Percentiles rank a stretch among this genome's conserved stretches.
Evolutionary conservation across 2,329 filamentous ascomycete species (phyloP).

Genomic region (Arthrobotrys sinensis): DNA sequence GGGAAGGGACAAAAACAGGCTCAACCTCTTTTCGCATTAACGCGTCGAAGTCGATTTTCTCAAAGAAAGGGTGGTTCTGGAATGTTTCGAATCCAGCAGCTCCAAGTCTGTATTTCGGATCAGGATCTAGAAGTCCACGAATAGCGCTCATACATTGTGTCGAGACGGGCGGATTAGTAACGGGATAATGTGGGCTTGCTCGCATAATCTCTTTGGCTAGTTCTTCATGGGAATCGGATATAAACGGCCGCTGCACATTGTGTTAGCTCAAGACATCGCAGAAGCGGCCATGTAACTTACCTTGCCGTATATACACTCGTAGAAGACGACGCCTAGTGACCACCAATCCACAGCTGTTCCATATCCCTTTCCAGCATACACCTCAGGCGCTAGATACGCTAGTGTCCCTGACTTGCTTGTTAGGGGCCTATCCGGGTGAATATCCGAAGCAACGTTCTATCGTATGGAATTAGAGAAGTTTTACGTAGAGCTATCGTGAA

Average conservation of each 20-base stretch:
- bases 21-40: conserved; percentile 89
- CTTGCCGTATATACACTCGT: conserved; percentile 99
- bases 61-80: conserved; percentile 90
- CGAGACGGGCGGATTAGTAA: conserved; percentile 91
- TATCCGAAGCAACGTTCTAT: conserved; percentile 96
- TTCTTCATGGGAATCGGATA: conserved; percentile 86
- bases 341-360: conserved; percentile 96
- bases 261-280: conserved; percentile 7
- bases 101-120: conserved; percentile 86
- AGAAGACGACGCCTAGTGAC: conserved; percentile 98
- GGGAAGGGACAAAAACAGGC: conserved; percentile 91
- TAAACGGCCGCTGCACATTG: conserved; percentile 82
- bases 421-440: conserved; percentile 83
- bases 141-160: conserved; percentile 91
- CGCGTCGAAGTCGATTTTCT: conserved; percentile 84
- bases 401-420: conserved; percentile 97
- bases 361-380: conserved; percentile 92
- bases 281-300: conserved; percentile 69
- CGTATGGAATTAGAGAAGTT: conserved; percentile 66
- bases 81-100: conserved; percentile 85
- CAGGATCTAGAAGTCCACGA: conserved; percentile 83
- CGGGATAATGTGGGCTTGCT: conserved; percentile 87
- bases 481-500: conserved; percentile 2
- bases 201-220: conserved; percentile 85
- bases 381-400: conserved; percentile 95